phyloP scores from a whole-genome alignment of 2,329 filamentous ascomycete species.

The Pestalotiopsis sp. region DNA sequence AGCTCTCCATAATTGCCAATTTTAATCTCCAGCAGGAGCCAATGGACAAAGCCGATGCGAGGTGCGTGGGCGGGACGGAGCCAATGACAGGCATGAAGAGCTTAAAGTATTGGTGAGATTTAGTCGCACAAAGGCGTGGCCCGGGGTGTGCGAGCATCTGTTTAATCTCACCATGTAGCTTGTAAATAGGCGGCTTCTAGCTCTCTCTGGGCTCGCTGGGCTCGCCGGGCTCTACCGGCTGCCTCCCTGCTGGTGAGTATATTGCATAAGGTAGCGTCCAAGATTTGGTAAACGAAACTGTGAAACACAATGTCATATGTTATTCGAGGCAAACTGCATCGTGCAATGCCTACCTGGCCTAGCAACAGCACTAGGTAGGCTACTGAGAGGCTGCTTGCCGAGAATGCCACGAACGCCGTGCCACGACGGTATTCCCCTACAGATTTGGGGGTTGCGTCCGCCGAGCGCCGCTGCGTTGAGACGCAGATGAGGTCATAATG shows the following conservation, averaged over 20 bases:
- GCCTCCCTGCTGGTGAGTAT: neutral
- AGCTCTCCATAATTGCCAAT: conserved; percentile 3
- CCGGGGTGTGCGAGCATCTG: conserved; percentile 3
- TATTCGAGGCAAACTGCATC: neutral
- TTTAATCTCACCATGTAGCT: conserved; percentile 2
- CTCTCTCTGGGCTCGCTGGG: neutral
- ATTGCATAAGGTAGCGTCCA: neutral
- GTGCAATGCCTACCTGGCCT: neutral
- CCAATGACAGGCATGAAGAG: conserved; percentile 8
- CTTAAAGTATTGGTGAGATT: conserved; percentile 1
- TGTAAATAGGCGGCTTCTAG: neutral
- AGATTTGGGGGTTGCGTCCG: neutral
- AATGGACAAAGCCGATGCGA: neutral
- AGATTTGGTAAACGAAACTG: neutral
- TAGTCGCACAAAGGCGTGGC: conserved; percentile 3
- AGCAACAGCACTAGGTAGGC: neutral
- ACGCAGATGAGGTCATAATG: neutral
- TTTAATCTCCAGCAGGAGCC: conserved; percentile 5
- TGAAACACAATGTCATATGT: neutral
- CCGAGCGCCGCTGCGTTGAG: neutral
- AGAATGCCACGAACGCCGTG: neutral
- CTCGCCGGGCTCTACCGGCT: neutral
- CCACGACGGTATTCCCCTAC: neutral
- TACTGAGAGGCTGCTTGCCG: neutral
- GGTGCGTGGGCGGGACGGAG: neutral